Evolutionary conservation across 1,284 basidiomycete species (phyloP), one percentile per base, ranked within the genome.

Genomic region (Baeospora myosura): DNA sequence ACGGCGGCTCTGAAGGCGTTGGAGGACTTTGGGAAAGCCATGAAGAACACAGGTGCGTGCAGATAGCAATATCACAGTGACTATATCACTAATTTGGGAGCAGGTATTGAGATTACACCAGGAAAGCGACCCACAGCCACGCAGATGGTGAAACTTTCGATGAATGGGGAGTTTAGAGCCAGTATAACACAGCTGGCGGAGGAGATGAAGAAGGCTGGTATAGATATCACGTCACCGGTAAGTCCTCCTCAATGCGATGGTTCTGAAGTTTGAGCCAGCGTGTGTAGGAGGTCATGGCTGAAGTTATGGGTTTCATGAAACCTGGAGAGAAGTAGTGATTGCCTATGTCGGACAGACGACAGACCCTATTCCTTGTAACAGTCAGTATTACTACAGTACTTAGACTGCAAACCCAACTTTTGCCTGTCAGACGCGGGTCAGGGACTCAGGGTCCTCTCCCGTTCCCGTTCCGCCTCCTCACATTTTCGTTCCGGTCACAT

Each of bases 11-110:
- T 78, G 20, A 52, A 59, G 39, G 69, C 76, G 6, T 48, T 78
- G 17, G 48, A 66, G 46, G 61, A 72, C 43, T 59, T 80, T 53
- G 59, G 64, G 17, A 47, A 62, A 30, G 44, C 72, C 14, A 53
- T 81, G 49, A 63, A 73, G 48, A 66, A 71, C n/a, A 58, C 70
- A 58, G 78, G 80, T 81, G 45, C n/a, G n/a, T n/a, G n/a, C n/a
- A n/a, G 49, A 36, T 18, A 17, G 17, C 31, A 21, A 22, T 21
- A 18, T 23, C 12, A 12, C 25, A 38, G 35, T 23, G 16, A 5
- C 14, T 29, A 29, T 38, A 39, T 29, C n/a, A 36, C 23, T 40
- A 28, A 25, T 44, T 36, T 18, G 10, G n/a, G 30, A 26, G 23
- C 44, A 81, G 78, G 70, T 5, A 48, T 78, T 40, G 71, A 76